Base-by-base conservation (phyloP, 139 green algal species). In the Chlamydomonas incerta region DNA sequence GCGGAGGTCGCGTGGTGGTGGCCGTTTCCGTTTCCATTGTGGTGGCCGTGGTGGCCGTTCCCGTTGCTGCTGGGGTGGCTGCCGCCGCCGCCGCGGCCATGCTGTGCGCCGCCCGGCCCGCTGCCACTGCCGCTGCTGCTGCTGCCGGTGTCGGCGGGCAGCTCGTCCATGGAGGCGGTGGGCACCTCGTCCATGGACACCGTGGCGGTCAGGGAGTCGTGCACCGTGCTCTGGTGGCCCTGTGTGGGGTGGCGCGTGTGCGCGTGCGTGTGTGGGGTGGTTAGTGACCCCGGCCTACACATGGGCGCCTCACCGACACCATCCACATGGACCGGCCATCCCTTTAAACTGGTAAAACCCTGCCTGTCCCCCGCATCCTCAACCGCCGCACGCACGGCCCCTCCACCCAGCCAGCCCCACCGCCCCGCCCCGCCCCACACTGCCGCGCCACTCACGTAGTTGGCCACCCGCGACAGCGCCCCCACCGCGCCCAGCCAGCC, bases 401-500 rank as follows among this genome's bases (percentile, higher is more conserved):
- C 26, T 31, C 24, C 62, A 2, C 24, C 11, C 28, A 11, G 52
- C 52, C n/a, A 15, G 13, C 60, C 60, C 60, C 21, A 31, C 60
- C 60, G 13, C 60, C 11, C 28, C 62, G 2, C 62, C 11, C 24
- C 24, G 2, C 62, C 28, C 17, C 24, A 4, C 62, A 11, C 2
- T 35, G 14, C 11, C 28, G 4, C 26, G 8, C 62, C 62, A 17
- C 62, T 14, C 28, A 20, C 62, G 17, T 33, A 20, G 17, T 14
- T 33, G 17, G 10, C 37, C 37, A 57, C 69, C 69, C 10, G 31
- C 6, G 33, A 60, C 67, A 85, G 80, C 24, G 66, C 76, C 31
- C 31, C 23, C 65, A 85, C 80, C 5, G 80, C 50, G 4, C 23
- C 3, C 50, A 85, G 80, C 80, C 95, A 98, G 50, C 81, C 88